Conservation (phyloP, 2,329 filamentous ascomycete genomes). For the Paecilomyces dactylethromorphus region DNA sequence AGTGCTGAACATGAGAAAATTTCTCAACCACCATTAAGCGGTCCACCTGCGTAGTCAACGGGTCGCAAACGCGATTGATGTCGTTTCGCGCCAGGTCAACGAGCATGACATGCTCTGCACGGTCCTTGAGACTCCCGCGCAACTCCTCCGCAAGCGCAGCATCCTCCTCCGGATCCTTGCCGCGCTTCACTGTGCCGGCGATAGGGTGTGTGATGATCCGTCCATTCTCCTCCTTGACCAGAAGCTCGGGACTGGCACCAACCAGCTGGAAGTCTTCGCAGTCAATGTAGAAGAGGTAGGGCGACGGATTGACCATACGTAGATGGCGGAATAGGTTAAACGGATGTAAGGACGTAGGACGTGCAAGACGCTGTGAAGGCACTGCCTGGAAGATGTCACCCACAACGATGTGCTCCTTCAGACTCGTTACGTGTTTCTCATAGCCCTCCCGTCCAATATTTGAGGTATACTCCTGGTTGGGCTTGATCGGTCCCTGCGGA, state of each 20-base stretch:
- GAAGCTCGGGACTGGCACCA: slow-evolving; percentile 86
- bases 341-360: slow-evolving; percentile 83
- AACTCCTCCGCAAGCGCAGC: slow-evolving; percentile 70
- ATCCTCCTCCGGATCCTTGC: slow-evolving; percentile 74
- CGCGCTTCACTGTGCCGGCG: slow-evolving; percentile 87
- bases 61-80: slow-evolving; percentile 91
- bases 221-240: slow-evolving; percentile 83
- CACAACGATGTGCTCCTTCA: slow-evolving; percentile 85
- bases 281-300: slow-evolving; percentile 94
- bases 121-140: slow-evolving; percentile 76
- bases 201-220: slow-evolving; percentile 95
- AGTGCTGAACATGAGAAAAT: slow-evolving; percentile 95
- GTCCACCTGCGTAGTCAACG: slow-evolving; percentile 82
- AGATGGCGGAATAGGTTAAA: slow-evolving; percentile 98
- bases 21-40: slow-evolving; percentile 88
- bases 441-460: slow-evolving; percentile 89
- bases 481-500: slow-evolving; percentile 63
- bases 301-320: slow-evolving; percentile 93
- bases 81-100: slow-evolving; percentile 95
- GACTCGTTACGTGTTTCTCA: slow-evolving; percentile 73
- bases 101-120: slow-evolving; percentile 94
- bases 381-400: slow-evolving; percentile 98
- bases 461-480: slow-evolving; percentile 74
- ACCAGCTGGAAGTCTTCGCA: slow-evolving; percentile 92
- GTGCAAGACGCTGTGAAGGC: slow-evolving; percentile 84